Base-by-base conservation (phyloP, 208 protist genomes). In the Tritrichomonas musculus region DNA sequence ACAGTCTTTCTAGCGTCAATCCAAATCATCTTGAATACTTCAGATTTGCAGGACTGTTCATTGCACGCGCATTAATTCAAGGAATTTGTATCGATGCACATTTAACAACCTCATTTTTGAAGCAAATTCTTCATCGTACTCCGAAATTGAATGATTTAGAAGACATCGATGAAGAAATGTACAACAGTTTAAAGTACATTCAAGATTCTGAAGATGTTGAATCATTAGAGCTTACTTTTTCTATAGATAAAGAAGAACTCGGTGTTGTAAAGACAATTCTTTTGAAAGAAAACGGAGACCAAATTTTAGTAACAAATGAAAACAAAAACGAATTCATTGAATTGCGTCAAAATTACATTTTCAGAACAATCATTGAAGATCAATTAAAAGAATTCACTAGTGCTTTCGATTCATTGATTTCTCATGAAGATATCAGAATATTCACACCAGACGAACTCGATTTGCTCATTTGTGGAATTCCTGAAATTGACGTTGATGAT, bases 21-120 rank as follows among this genome's bases (percentile, higher is more conserved):
- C n/a, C n/a, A 11, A 50, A 98, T 73, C 98, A 99, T 93, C 95
- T 99, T 44, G 94, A 97, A n/a, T 99, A 99, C 96, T 99, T 99
- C 95, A 75, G 69, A 75, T 75, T 44, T 41, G 69, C 69, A 4
- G 69, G n/a, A 17, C 69, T 75, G 11, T 75, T 75, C 69, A 41
- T 75, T 17, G 33, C 22, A 5, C 69, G 44, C 11, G 33, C 33
- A 75, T 75, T 75, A 17, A 75, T 75, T 44, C 33, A 36, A 33
- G 69, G 69, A 65, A 95, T 98, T 8, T 95, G 97, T 84, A 96
- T 99, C 33, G 98, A 99, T 92, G 97, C 97, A 27, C 97, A 99
- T 96, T 99, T 99, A 93, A 99, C 98, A 9, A 96, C 97, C 14
- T 95, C 97, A 27, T 98, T 99, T 93, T 99, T 99, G 94, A 99